A percentile compares a stretch with the other conserved stretches of the same genome.
Evolutionary conservation across 1,139 yeast species (phyloP).

Genomic region (Pichia sp.): DNA sequence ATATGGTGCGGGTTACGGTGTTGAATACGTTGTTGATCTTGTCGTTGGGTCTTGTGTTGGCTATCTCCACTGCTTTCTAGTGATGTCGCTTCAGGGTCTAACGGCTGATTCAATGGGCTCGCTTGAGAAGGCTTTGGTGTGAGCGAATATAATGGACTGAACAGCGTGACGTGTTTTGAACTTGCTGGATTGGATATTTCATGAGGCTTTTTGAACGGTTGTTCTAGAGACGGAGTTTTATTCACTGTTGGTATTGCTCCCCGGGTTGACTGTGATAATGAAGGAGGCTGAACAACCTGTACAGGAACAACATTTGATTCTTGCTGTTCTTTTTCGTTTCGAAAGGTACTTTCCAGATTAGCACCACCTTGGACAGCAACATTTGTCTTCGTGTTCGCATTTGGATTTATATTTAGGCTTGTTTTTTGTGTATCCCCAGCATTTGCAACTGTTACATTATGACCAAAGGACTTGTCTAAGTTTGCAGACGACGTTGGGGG

Average conservation of each 20-base stretch:
- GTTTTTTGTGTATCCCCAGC: neutral
- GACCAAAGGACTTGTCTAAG: slow-evolving; percentile 16
- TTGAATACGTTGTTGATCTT: neutral
- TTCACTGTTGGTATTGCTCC: neutral
- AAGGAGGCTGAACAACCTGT: neutral
- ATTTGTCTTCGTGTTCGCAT: neutral
- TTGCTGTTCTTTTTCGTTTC: neutral
- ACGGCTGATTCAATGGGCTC: neutral
- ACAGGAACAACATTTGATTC: neutral
- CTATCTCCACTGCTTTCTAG: neutral
- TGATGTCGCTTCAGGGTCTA: neutral
- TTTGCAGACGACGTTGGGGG: slow-evolving; percentile 26
- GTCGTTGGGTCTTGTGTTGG: neutral
- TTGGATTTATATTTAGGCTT: neutral
- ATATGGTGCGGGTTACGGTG: neutral
- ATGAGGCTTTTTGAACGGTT: neutral
- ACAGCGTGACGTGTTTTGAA: neutral
- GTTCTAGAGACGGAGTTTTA: neutral
- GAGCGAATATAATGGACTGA: neutral
- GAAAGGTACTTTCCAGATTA: neutral
- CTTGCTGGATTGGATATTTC: neutral
- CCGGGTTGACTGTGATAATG: neutral
- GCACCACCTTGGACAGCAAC: neutral
- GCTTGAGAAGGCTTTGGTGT: neutral
- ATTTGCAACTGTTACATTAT: slow-evolving; percentile 5